Conservation (phyloP, 177 flowering plant species). For the Vitis hybrid region DNA sequence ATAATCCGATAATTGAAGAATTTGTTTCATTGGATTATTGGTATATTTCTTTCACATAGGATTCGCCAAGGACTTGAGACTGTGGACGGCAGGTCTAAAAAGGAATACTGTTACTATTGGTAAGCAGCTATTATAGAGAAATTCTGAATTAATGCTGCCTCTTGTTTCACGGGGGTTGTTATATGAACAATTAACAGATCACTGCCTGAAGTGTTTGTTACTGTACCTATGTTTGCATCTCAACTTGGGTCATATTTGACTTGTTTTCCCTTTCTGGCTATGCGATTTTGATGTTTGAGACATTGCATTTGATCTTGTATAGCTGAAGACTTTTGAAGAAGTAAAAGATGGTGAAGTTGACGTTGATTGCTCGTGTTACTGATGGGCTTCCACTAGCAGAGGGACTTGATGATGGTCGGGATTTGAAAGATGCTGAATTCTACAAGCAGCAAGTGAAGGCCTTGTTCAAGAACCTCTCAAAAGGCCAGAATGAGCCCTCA, state of each 20-base stretch:
- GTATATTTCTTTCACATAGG: too few relatives aligned
- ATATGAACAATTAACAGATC: too few relatives aligned
- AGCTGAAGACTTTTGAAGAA: slow-evolving; percentile 12
- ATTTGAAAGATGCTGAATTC: slow-evolving; percentile 63
- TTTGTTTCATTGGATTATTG: too few relatives aligned
- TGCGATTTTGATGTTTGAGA: not conserved
- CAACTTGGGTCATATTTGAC: not conserved
- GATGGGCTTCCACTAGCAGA: slow-evolving; percentile 91
- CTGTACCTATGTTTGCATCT: not conserved
- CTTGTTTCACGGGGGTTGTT: too few relatives aligned
- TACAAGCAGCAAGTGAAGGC: slow-evolving; percentile 89
- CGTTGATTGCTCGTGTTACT: slow-evolving; percentile 91
- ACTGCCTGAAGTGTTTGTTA: not conserved
- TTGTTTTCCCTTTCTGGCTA: not conserved
- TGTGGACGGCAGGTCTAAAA: too few relatives aligned
- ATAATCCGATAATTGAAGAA: too few relatives aligned
- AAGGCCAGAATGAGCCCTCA: slow-evolving; percentile 69
- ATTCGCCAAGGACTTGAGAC: too few relatives aligned
- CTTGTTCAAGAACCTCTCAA: slow-evolving; percentile 80
- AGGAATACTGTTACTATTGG: too few relatives aligned
- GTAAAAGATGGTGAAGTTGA: slow-evolving; percentile 83
- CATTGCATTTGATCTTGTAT: slow-evolving; percentile 9
- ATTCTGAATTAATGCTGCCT: too few relatives aligned
- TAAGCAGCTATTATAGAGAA: too few relatives aligned
- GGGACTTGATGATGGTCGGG: slow-evolving; percentile 89